These are phyloP conservation scores for Picea glauca DNA, from an alignment of 75 land plant genomes.

Conservation along the genomic window DNA sequence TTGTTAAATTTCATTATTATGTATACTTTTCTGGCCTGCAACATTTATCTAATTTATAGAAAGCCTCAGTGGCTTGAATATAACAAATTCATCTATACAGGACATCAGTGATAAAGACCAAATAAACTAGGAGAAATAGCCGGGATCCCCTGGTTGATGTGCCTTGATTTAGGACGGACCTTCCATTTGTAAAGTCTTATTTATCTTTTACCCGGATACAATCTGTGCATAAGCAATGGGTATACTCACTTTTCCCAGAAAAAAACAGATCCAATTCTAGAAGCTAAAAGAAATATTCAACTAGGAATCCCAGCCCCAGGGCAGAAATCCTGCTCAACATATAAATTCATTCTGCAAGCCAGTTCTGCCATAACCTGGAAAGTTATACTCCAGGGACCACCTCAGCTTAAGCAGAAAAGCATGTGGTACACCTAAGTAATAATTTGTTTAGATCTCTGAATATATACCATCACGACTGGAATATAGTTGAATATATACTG, in stretches of 20 bases:
- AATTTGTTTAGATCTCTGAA: conserved; percentile 8
- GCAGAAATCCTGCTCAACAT: not conserved
- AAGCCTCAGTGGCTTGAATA: not conserved
- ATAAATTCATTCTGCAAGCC: not conserved
- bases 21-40: not conserved
- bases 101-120: conserved; percentile 1
- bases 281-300: not conserved
- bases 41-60: not conserved
- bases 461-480: conserved; percentile 3
- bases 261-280: not conserved
- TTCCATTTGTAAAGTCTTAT: not conserved
- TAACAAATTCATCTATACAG: not conserved
- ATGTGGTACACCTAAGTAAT: not conserved
- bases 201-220: not conserved
- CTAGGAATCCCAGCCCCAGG: not conserved
- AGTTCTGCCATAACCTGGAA: conserved; percentile 6
- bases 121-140: conserved; percentile 1
- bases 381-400: not conserved
- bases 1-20: not conserved
- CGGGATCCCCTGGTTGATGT: conserved; percentile 7
- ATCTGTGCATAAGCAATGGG: not conserved
- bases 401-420: not conserved
- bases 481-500: not conserved
- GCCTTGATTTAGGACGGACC: not conserved
- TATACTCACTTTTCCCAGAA: not conserved